Conservation (phyloP, 1,139 yeast genomes). For the Saccharomyces hybrid region DNA sequence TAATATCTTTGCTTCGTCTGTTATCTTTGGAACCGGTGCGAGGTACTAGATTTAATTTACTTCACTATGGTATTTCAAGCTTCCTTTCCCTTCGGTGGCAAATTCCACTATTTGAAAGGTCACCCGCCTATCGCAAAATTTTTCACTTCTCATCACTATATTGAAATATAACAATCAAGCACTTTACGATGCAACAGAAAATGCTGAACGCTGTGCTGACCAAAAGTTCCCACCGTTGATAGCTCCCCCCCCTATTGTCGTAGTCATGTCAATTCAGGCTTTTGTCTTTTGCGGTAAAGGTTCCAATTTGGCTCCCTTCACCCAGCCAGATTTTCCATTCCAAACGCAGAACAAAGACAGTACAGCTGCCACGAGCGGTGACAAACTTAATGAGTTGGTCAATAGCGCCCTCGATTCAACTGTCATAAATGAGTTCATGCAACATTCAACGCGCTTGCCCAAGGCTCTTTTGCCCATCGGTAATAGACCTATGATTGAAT, state of each 20-base stretch:
- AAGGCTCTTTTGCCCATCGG: slow-evolving; percentile 88
- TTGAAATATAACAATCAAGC: not conserved
- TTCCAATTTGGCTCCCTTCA: slow-evolving; percentile 60
- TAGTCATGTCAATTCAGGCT: slow-evolving; percentile 61
- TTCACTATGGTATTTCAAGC: not conserved
- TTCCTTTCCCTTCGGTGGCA: slow-evolving; percentile 2
- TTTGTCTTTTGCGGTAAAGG: slow-evolving; percentile 86
- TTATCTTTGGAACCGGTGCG: not conserved
- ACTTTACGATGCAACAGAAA: not conserved
- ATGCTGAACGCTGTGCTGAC: not conserved
- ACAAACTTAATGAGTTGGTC: not conserved
- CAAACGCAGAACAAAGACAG: not conserved
- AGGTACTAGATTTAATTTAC: not conserved
- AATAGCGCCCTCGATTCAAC: not conserved
- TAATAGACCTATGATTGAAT: slow-evolving; percentile 81
- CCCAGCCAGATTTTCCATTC: slow-evolving; percentile 35
- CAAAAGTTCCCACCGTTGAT: not conserved
- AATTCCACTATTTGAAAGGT: not conserved
- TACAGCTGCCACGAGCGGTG: slow-evolving; percentile 18
- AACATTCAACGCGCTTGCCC: slow-evolving; percentile 34
- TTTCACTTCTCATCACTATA: not conserved
- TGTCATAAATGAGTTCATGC: not conserved
- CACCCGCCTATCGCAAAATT: not conserved
- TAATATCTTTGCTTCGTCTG: slow-evolving; percentile 1
- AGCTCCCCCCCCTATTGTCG: not conserved